Conservation (phyloP, 106 monocot species). For the Allium sativum region DNA sequence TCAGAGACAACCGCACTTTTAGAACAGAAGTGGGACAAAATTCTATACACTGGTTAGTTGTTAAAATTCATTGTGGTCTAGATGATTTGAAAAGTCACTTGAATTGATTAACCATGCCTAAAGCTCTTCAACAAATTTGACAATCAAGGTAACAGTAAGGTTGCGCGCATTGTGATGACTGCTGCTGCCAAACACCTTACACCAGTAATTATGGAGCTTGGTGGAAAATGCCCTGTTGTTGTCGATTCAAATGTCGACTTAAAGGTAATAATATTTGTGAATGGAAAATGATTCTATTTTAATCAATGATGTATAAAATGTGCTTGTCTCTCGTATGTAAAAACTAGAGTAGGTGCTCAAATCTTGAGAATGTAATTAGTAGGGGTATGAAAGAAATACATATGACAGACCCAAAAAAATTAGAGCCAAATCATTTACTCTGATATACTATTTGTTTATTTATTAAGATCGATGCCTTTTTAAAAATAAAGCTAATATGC, state of each 20-base stretch:
- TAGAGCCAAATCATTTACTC: too few species aligned
- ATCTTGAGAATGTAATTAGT: too few species aligned
- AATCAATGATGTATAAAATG: too few species aligned
- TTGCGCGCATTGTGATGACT: constrained; percentile 53
- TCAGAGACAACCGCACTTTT: constrained; percentile 59
- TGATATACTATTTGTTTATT: too few species aligned
- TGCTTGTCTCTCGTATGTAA: too few species aligned
- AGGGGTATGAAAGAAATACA: too few species aligned
- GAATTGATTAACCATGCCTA: background rate
- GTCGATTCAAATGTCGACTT: constrained; percentile 44
- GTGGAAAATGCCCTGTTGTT: constrained; percentile 66
- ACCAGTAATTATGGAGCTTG: constrained; percentile 64
- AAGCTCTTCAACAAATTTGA: background rate
- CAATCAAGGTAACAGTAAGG: constrained; percentile 33
- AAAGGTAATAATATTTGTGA: constrained; percentile 13
- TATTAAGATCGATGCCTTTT: background rate
- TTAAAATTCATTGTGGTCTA: background rate
- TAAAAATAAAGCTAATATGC: background rate
- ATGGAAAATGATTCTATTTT: background rate
- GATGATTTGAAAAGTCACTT: background rate
- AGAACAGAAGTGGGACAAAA: constrained; percentile 86
- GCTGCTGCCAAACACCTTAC: constrained; percentile 73
- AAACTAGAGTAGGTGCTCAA: too few species aligned
- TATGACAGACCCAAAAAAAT: too few species aligned
- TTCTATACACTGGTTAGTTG: constrained; percentile 69